Evolutionary conservation across 1,139 yeast species (phyloP).

Genomic region (Taiozyma sp.): DNA sequence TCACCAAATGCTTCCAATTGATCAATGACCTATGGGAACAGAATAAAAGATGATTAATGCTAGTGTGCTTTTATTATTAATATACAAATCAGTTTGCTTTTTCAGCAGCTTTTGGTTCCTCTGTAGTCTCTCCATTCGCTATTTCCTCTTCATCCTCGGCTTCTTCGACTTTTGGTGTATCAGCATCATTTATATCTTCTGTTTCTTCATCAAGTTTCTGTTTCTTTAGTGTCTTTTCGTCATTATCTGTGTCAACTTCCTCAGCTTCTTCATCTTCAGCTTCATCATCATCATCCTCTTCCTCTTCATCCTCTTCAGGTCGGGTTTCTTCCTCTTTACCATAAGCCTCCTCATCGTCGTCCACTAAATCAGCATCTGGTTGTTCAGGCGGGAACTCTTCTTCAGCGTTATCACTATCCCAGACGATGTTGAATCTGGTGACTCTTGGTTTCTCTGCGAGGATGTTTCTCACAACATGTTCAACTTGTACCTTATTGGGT

Average conservation of each 20-base stretch:
- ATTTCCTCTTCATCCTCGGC: constrained; percentile 15
- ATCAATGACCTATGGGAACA: constrained; percentile 33
- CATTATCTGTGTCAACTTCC: constrained; percentile 36
- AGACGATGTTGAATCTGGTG: constrained; percentile 90
- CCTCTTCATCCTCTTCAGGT: constrained; percentile 47
- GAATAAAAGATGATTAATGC: neutral
- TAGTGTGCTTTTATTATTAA: neutral
- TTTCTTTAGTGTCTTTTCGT: constrained; percentile 32
- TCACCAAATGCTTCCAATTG: constrained; percentile 34
- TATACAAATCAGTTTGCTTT: neutral
- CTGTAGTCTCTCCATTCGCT: constrained; percentile 6
- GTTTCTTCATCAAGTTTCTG: constrained; percentile 18
- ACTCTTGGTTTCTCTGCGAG: constrained; percentile 97
- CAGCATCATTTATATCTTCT: constrained; percentile 26
- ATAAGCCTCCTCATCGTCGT: constrained; percentile 53
- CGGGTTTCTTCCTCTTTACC: constrained; percentile 50
- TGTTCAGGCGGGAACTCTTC: constrained; percentile 77
- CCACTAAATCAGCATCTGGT: constrained; percentile 49
- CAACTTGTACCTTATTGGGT: constrained; percentile 89
- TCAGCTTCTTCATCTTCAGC: constrained; percentile 32
- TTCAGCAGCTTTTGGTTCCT: constrained; percentile 1
- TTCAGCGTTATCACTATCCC: constrained; percentile 68
- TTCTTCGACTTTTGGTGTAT: constrained; percentile 22
- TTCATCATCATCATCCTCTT: constrained; percentile 45
- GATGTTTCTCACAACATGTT: constrained; percentile 88